A percentile compares a stretch with the other conserved stretches of the same genome.
phyloP scores from a whole-genome alignment of 306 rosid genomes.

The Comarum palustre region DNA sequence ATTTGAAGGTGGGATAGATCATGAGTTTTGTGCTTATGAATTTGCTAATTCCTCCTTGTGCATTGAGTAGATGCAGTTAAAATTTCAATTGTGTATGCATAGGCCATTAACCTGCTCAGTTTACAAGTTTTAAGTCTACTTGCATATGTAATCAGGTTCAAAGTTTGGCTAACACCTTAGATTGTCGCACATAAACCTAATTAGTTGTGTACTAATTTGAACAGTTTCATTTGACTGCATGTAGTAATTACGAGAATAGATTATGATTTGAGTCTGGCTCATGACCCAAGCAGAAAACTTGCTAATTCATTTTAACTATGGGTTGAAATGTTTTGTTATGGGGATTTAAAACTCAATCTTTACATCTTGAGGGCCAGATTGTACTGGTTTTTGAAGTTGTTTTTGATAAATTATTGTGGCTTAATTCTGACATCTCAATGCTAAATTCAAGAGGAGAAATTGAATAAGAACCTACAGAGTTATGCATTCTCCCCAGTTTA shows the following conservation, averaged over 20 bases:
- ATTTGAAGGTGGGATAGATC: constrained; percentile 12
- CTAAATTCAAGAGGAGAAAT: too few relatives aligned
- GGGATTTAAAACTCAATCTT: not conserved
- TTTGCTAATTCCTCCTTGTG: not conserved
- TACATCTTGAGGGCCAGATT: not conserved
- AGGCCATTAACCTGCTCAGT: not conserved
- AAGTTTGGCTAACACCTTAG: not conserved
- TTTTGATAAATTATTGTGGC: not conserved
- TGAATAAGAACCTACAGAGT: too few relatives aligned
- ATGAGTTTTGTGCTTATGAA: not conserved
- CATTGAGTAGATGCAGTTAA: not conserved
- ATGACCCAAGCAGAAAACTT: not conserved
- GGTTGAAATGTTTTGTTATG: not conserved
- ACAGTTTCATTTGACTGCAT: too few relatives aligned
- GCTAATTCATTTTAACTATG: not conserved
- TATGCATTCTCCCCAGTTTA: not conserved
- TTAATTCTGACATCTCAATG: not conserved
- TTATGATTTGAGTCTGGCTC: not conserved
- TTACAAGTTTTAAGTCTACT: not conserved
- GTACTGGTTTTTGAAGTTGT: not conserved
- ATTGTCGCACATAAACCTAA: not conserved
- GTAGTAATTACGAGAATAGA: too few relatives aligned
- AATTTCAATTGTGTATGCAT: not conserved
- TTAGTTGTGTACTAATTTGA: not conserved
- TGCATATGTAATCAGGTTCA: not conserved